These are phyloP conservation scores for Albophoma yamanashiensis DNA, from an alignment of 2,329 filamentous ascomycete genomes.

Conservation along the genomic window DNA sequence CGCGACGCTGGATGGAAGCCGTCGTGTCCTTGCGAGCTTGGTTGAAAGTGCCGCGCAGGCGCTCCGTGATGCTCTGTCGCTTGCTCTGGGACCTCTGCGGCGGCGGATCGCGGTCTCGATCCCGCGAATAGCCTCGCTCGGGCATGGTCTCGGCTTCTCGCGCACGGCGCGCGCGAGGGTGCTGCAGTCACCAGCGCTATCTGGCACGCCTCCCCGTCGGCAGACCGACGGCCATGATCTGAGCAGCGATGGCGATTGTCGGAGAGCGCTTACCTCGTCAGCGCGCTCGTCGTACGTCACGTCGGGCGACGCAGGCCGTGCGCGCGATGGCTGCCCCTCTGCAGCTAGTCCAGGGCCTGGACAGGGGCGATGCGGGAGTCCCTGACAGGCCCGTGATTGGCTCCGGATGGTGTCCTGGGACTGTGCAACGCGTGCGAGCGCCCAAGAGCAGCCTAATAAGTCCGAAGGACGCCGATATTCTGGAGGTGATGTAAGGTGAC, in stretches of 20 bases:
- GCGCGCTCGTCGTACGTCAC: not conserved
- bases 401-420: not conserved
- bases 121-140: slow-evolving; percentile 4
- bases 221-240: not conserved
- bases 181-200: not conserved
- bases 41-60: slow-evolving; percentile 23
- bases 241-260: not conserved
- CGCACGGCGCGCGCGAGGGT: not conserved
- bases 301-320: not conserved
- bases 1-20: slow-evolving; percentile 16
- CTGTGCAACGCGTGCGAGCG: not conserved
- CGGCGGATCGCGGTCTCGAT: slow-evolving; percentile 13
- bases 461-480: not conserved
- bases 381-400: not conserved
- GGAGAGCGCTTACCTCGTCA: not conserved
- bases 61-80: slow-evolving; percentile 29
- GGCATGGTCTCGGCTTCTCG: slow-evolving; percentile 1
- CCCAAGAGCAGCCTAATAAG: not conserved
- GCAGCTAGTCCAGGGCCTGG: not conserved
- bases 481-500: not conserved
- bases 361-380: not conserved
- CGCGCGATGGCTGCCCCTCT: not conserved
- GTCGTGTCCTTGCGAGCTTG: slow-evolving; percentile 18
- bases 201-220: not conserved
- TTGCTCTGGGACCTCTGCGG: slow-evolving; percentile 20